These are phyloP conservation scores for Talaromyces sp. DNA, from an alignment of 2,329 filamentous ascomycete species.

Conservation along the genomic window DNA sequence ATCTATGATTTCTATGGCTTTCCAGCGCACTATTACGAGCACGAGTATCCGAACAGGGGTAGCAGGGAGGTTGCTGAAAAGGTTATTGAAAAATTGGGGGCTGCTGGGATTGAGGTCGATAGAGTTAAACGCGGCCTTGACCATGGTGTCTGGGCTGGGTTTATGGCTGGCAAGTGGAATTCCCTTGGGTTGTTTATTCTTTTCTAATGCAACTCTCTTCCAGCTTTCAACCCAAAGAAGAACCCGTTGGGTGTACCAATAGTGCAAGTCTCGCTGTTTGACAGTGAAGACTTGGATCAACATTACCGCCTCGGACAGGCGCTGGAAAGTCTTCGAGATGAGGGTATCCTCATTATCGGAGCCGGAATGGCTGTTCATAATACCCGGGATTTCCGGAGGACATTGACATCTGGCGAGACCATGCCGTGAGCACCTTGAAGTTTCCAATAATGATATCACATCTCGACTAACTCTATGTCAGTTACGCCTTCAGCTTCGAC, in stretches of 20 bases:
- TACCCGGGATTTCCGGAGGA: constrained; percentile 47
- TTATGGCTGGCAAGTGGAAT: constrained; percentile 45
- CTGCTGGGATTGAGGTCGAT: constrained; percentile 54
- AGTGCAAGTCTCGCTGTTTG: constrained; percentile 66
- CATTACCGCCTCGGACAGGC: constrained; percentile 65
- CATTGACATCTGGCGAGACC: neutral
- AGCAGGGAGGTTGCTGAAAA: constrained; percentile 54
- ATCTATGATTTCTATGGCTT: constrained; percentile 75
- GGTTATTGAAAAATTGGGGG: constrained; percentile 50
- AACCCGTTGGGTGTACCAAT: constrained; percentile 63
- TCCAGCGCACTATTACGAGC: constrained; percentile 62
- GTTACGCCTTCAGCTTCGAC: constrained; percentile 59
- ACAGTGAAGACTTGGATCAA: constrained; percentile 56
- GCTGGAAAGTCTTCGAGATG: constrained; percentile 58
- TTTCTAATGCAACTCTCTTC: neutral
- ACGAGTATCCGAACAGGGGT: constrained; percentile 60
- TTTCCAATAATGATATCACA: constrained; percentile 21
- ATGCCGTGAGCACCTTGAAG: constrained; percentile 6
- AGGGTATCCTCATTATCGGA: constrained; percentile 62
- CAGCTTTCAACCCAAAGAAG: constrained; percentile 54
- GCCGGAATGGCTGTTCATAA: constrained; percentile 74
- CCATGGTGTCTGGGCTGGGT: constrained; percentile 69
- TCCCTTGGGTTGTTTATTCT: no score
- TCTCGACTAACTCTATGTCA: constrained; percentile 16
- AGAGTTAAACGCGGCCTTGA: constrained; percentile 61